Evolutionary conservation across 176 grass and related monocot species (phyloP), one percentile per base, ranked within the genome.

Genomic region (Bolboschoenus planiculmis): DNA sequence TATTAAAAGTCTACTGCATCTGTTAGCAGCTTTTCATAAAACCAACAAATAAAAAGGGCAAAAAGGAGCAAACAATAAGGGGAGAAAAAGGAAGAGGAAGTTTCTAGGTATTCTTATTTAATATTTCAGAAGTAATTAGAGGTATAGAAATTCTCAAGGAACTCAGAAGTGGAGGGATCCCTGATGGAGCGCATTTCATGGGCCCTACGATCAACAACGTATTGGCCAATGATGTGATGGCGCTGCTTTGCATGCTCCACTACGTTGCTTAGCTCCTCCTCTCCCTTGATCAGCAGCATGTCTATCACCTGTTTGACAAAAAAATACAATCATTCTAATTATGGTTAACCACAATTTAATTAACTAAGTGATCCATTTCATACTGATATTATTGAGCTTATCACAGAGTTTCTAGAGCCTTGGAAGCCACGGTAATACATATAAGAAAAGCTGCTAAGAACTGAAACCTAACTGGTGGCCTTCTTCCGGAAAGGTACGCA

Each of bases 161-260:
- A 98, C 4, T 95, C 74, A 0, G 96, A 82, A 82, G 36, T 44
- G 10, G 56, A 44, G 87, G 50, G 21, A 73, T 40, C 90, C 89
- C 88, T 93, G 72, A 23, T 92, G 18, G 89, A 75, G 18, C 76
- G 85, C 1, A 54, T 8, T 4, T 90, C 96, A 18, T 98, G 90
- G 6, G 87, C 82, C 13, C 89, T 85, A 70, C 65, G 85, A n/a
- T 90, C 96, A 1, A 95, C 36, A 33, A 98, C 96, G 37, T 98
- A 98, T 48, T 95, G 96, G 34, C 96, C 96, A 63, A 98, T 87
- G 51, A 98, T 23, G 71, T 98, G 96, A 59, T 98, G 96, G 5
- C 96, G 96, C 85, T 98, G 96, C 79, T 98, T 98, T 15, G 92
- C 93, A 0, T 98, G 96, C 48, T 92, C 86, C 3, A 83, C 86